Evolutionary conservation across 192 early-diverging fungal species (phyloP), one percentile per base, ranked within the genome.

Genomic region (Podila clonocystis): DNA sequence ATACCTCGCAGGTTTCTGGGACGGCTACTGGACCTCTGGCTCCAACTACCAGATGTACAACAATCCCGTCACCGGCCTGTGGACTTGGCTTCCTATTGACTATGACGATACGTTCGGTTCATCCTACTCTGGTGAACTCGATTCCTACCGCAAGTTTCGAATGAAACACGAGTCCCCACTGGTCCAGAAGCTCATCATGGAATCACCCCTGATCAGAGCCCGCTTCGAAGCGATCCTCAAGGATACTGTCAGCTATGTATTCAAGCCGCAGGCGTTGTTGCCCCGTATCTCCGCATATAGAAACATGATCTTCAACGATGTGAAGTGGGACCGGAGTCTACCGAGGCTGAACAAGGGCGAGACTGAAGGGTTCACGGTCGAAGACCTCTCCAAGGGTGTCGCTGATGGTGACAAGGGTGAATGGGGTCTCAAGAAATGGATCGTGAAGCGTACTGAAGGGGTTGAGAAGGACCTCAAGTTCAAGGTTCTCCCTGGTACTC

Each of bases 21-120:
- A 84, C 33, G 68, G 71, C 36, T 72, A 80, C 72, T 86, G 85
- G 85, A 63, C 63, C 6, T 63, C 71, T 41, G 85, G 79, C 31
- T 79, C 74, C 38, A 84, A 86, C 57, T 86, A 80, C 67, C 75
- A 82, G 58, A 67, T 86, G 64, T 84, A 78, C 49, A 70, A 84
- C 34, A 66, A 86, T 60, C 58, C 79, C 3, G 29, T 58, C 19
- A 67, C 79, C 9, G 70, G 74, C 26, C 84, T 79, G 41, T 86
- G 83, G 83, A 77, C 64, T 9, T 74, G 76, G 29, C 67, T 86
- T n/a, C 76, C 85, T 8, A 82, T 71, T 12, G 85, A 84, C 38
- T 86, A 79, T 57, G 85, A 86, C 29, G 79, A 82, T 50, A 82
- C 79, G 12, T 84, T 82, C 64, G 83, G 85, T 20, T 73, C 63